Conservation (phyloP, 805 yeast species). For the Pichia exigua region DNA sequence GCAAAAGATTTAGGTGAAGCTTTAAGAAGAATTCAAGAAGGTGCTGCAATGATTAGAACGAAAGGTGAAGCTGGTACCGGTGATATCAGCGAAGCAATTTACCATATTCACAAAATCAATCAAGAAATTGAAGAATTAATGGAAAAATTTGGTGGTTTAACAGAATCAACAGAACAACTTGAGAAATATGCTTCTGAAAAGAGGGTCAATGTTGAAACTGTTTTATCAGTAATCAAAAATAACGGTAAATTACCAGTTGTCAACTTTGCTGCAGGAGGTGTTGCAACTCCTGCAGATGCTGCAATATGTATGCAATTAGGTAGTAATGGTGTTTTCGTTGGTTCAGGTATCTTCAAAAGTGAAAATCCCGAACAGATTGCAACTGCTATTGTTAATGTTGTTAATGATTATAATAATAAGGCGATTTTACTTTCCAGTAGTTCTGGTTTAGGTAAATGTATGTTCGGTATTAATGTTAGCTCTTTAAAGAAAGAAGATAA, state of each 20-base stretch:
- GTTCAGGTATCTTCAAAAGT: conserved; percentile 73
- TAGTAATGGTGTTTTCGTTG: conserved; percentile 73
- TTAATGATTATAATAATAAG: conserved; percentile 61
- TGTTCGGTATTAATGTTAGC: conserved; percentile 63
- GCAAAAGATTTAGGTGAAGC: conserved; percentile 80
- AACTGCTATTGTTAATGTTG: conserved; percentile 71
- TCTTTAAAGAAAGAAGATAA: conserved; percentile 39
- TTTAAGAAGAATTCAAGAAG: conserved; percentile 67
- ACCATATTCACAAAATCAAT: conserved; percentile 58
- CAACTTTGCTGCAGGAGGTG: conserved; percentile 84
- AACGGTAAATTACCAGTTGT: conserved; percentile 70
- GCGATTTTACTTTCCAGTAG: conserved; percentile 53
- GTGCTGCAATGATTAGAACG: conserved; percentile 82
- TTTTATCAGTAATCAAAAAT: conserved; percentile 41
- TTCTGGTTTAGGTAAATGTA: conserved; percentile 64
- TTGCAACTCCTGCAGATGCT: conserved; percentile 84
- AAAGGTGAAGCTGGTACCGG: conserved; percentile 91
- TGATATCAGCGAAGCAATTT: conserved; percentile 75
- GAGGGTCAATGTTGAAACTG: conserved; percentile 51
- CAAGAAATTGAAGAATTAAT: conserved; percentile 44
- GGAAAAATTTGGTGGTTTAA: conserved; percentile 14
- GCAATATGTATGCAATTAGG: conserved; percentile 77
- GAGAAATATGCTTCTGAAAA: conserved; percentile 44
- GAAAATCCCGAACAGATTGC: conserved; percentile 67
- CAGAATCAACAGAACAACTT: conserved; percentile 36